These are phyloP conservation scores for Citrus mangshanensis DNA, from an alignment of 345 rosid genomes.

Conservation along the genomic window DNA sequence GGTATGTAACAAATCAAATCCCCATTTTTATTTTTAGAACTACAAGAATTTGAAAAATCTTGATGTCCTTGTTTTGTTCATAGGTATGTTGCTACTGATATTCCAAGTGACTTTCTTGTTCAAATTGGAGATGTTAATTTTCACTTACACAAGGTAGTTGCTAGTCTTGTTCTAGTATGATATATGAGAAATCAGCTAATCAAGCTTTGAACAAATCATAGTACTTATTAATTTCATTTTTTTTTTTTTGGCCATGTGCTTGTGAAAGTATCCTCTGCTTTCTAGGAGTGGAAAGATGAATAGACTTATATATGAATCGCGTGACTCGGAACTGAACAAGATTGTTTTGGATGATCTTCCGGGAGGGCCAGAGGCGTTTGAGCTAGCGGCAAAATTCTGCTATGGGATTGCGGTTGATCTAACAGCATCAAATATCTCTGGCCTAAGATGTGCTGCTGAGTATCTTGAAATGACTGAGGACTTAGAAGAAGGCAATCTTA, in stretches of 20 bases:
- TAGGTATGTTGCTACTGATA: slow-evolving; percentile 92
- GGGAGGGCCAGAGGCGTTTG: slow-evolving; percentile 86
- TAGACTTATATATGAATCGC: slow-evolving; percentile 76
- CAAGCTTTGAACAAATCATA: not conserved
- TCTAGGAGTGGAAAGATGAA: slow-evolving; percentile 94
- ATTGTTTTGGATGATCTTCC: slow-evolving; percentile 73
- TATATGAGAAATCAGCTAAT: not conserved
- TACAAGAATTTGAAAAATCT: too few species aligned
- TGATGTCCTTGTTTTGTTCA: not conserved
- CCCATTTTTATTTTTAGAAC: too few species aligned
- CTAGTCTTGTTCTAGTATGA: not conserved
- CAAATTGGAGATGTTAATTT: slow-evolving; percentile 70
- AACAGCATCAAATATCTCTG: slow-evolving; percentile 86
- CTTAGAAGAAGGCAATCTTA: slow-evolving; percentile 93
- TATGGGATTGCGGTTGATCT: slow-evolving; percentile 92
- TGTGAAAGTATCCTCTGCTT: slow-evolving; percentile 76
- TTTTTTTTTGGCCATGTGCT: slow-evolving; percentile 1
- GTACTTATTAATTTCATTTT: slow-evolving; percentile 7
- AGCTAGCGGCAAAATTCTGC: slow-evolving; percentile 92
- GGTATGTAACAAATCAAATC: slow-evolving; percentile 37
- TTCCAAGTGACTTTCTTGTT: slow-evolving; percentile 85
- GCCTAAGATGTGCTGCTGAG: slow-evolving; percentile 91
- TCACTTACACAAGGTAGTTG: slow-evolving; percentile 84
- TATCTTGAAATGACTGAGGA: slow-evolving; percentile 99
- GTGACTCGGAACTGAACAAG: slow-evolving; percentile 53